Percentiles rank a stretch among this genome's conserved stretches.
These are phyloP conservation scores for Vigna mungo DNA, from an alignment of 306 rosid species.

Conservation along the genomic window DNA sequence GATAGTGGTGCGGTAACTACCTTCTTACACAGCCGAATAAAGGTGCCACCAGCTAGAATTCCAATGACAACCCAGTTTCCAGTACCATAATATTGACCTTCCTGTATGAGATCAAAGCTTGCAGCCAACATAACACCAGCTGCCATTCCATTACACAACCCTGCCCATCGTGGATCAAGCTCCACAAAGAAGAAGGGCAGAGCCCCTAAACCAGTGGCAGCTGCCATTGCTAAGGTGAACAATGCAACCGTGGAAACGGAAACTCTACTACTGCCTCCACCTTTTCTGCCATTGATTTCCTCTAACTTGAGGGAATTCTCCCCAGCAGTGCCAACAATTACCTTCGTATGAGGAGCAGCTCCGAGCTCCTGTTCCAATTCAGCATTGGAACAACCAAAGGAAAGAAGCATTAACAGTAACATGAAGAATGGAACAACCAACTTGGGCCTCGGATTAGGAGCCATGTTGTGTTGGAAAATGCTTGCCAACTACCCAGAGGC, in stretches of 20 bases:
- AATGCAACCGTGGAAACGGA: slow-evolving; percentile 90
- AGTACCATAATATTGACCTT: slow-evolving; percentile 86
- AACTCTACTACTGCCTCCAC: slow-evolving; percentile 64
- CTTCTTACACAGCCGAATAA: slow-evolving; percentile 92
- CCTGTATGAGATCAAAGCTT: slow-evolving; percentile 94
- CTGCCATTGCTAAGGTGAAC: slow-evolving; percentile 95
- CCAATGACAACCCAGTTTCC: slow-evolving; percentile 95
- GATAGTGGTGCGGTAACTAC: slow-evolving; percentile 63
- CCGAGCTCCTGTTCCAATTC: slow-evolving; percentile 53
- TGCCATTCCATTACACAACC: slow-evolving; percentile 97
- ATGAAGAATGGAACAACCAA: slow-evolving; percentile 38
- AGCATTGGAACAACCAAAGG: slow-evolving; percentile 47
- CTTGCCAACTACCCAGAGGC: slow-evolving; percentile 15
- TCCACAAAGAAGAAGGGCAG: slow-evolving; percentile 98
- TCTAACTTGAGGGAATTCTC: slow-evolving; percentile 39
- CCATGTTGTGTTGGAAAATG: slow-evolving; percentile 16
- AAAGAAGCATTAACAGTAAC: slow-evolving; percentile 44
- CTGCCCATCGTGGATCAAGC: slow-evolving; percentile 98
- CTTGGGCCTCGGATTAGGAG: slow-evolving; percentile 41
- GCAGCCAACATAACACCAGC: slow-evolving; percentile 99
- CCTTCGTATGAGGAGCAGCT: slow-evolving; percentile 56
- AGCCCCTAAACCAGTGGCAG: slow-evolving; percentile 98
- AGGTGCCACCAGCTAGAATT: slow-evolving; percentile 83
- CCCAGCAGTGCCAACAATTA: slow-evolving; percentile 66
- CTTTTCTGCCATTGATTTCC: slow-evolving; percentile 53